These are phyloP conservation scores for Pseudoturritis turrita DNA, from an alignment of 345 rosid genomes.

Conservation along the genomic window DNA sequence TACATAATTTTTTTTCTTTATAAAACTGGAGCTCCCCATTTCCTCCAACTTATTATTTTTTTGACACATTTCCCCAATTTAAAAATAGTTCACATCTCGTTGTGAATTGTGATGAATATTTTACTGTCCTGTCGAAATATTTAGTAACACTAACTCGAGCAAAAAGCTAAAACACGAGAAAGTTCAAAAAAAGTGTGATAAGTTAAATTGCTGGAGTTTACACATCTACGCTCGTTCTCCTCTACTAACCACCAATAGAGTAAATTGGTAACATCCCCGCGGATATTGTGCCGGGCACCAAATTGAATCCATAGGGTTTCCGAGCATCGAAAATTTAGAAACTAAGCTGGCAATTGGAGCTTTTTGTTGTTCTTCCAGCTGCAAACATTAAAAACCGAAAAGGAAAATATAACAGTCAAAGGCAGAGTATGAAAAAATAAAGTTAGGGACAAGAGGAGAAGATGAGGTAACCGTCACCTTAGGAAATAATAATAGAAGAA, in stretches of 20 bases:
- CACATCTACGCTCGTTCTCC: slow-evolving; percentile 14
- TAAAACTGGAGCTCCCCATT: not conserved
- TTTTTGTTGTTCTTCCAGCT: slow-evolving; percentile 88
- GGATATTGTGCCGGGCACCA: slow-evolving; percentile 1
- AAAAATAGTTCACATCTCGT: not conserved
- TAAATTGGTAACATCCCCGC: not conserved
- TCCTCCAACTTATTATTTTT: not conserved
- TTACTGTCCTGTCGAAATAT: not conserved
- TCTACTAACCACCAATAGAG: slow-evolving; percentile 13
- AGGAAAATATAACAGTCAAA: not conserved
- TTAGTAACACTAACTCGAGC: not conserved
- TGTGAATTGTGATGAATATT: not conserved
- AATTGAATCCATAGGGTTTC: not conserved
- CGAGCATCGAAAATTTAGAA: not conserved
- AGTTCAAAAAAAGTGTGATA: slow-evolving; percentile 1
- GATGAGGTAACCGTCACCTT: slow-evolving; percentile 39
- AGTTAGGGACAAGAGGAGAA: not conserved
- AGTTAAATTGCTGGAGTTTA: slow-evolving; percentile 17
- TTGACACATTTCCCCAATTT: not conserved
- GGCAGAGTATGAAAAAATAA: not conserved
- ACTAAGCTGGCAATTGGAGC: slow-evolving; percentile 80
- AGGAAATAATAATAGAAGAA: slow-evolving; percentile 78
- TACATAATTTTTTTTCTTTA: not conserved
- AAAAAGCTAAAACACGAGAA: not conserved
- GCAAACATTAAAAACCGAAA: slow-evolving; percentile 13